phyloP scores from a whole-genome alignment of 345 rosid species.

The Corchorus olitorius region DNA sequence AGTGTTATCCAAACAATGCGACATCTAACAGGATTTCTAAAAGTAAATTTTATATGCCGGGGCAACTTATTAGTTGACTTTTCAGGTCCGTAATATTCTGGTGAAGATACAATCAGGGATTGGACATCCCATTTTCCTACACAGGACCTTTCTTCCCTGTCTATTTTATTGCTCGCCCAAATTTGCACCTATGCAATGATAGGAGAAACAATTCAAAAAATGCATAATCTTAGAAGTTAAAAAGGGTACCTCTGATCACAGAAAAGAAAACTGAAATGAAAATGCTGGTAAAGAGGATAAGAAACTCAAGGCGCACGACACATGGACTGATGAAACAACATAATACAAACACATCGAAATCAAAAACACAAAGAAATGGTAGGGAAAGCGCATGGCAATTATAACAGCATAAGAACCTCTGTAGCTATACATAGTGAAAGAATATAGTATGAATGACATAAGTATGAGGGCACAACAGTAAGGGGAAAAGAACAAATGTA shows the following conservation, averaged over 20 bases:
- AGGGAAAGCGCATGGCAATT: not conserved
- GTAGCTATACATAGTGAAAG: not conserved
- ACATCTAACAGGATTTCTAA: constrained; percentile 76
- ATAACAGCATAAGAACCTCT: not conserved
- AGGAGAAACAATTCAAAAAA: constrained; percentile 20
- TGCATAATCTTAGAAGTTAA: not conserved
- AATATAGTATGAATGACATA: not conserved
- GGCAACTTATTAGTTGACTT: constrained; percentile 54
- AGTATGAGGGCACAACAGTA: not conserved
- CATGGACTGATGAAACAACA: not conserved
- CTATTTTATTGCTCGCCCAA: constrained; percentile 88
- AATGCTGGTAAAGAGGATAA: constrained; percentile 10
- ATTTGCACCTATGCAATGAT: constrained; percentile 71
- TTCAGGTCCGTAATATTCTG: constrained; percentile 81
- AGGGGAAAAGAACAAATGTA: not conserved
- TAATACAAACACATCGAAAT: not conserved
- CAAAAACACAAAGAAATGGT: not conserved
- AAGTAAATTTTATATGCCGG: constrained; percentile 79
- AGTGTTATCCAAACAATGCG: constrained; percentile 86
- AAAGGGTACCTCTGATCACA: not conserved
- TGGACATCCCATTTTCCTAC: constrained; percentile 96
- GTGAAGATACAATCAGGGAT: constrained; percentile 61
- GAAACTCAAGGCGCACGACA: not conserved
- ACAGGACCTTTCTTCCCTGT: constrained; percentile 77
- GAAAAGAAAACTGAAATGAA: not conserved